Conservation (phyloP, 257 asterid species). For the Solanum pinnatisectum region DNA sequence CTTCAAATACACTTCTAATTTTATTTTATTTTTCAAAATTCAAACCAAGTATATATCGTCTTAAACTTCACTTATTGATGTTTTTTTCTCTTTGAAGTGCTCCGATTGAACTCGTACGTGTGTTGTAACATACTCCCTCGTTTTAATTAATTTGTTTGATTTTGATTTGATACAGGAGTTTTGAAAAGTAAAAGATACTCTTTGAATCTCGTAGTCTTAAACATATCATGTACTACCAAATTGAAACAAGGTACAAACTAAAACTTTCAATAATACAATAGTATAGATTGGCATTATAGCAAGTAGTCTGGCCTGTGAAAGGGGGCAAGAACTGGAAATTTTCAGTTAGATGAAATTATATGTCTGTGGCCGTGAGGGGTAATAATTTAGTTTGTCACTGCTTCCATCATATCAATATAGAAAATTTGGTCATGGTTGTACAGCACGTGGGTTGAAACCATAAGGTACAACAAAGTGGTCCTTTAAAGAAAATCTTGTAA, state of each 20-base stretch:
- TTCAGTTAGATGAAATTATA: neutral
- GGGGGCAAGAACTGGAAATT: neutral
- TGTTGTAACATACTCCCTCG: neutral
- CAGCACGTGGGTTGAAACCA: slow-evolving; percentile 29
- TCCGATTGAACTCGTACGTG: neutral
- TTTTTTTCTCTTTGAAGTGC: neutral
- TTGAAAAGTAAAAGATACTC: too few relatives aligned
- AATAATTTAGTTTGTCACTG: neutral
- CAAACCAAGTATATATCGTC: neutral
- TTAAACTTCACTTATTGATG: neutral
- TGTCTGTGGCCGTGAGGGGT: neutral
- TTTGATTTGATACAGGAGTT: too few relatives aligned
- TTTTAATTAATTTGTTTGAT: too few relatives aligned
- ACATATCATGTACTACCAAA: too few relatives aligned
- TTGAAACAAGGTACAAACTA: neutral
- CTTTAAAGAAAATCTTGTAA: slow-evolving; percentile 7
- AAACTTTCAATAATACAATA: neutral
- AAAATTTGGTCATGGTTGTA: slow-evolving; percentile 11
- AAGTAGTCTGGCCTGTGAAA: neutral
- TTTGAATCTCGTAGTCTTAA: too few relatives aligned
- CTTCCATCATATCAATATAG: slow-evolving; percentile 7
- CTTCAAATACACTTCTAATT: neutral
- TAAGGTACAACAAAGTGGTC: slow-evolving; percentile 16
- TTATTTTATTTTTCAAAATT: too few relatives aligned
- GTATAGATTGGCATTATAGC: neutral